Percentiles rank a stretch among this genome's conserved stretches.
Evolutionary conservation across 108 stramenopile species (phyloP).

Genomic region (Nannochloropsis oceanica): DNA sequence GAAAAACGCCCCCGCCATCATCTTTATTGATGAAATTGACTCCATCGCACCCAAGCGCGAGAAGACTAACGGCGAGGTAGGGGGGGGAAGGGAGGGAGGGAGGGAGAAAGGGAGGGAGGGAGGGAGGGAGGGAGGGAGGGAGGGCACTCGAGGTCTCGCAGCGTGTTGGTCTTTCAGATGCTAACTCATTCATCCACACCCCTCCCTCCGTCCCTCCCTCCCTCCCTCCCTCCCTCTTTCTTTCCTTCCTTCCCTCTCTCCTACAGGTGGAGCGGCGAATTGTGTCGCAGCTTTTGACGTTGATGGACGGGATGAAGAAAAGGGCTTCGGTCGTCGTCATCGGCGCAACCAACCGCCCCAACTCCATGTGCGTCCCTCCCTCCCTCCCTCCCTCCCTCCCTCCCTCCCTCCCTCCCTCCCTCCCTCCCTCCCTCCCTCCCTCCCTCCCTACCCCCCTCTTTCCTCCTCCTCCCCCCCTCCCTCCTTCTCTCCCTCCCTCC

Average conservation of each 20-base stretch:
- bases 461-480: constrained; percentile 86
- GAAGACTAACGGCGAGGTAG: constrained; percentile 89
- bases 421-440: neutral
- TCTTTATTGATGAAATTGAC: constrained; percentile 99
- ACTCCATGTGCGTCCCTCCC: constrained; percentile 7
- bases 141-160: too few relatives aligned
- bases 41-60: constrained; percentile 98
- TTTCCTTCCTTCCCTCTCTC: neutral
- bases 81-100: neutral
- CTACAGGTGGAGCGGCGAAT: constrained; percentile 82
- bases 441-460: constrained; percentile 87
- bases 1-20: constrained; percentile 98
- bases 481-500: too few relatives aligned
- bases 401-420: neutral
- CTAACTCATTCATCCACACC: too few relatives aligned
- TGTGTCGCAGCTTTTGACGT: constrained; percentile 90
- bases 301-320: constrained; percentile 97
- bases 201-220: neutral
- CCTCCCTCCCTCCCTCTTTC: neutral
- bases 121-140: too few relatives aligned
- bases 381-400: neutral
- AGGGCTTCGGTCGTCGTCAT: constrained; percentile 88
- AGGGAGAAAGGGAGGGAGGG: too few relatives aligned
- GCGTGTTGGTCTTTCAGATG: too few relatives aligned
- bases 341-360: constrained; percentile 85